A percentile compares a stretch with the other conserved stretches of the same genome.
Evolutionary conservation across 371 early-diverging fungal genomes (phyloP).

Genomic region (Apophysomyces elegans): DNA sequence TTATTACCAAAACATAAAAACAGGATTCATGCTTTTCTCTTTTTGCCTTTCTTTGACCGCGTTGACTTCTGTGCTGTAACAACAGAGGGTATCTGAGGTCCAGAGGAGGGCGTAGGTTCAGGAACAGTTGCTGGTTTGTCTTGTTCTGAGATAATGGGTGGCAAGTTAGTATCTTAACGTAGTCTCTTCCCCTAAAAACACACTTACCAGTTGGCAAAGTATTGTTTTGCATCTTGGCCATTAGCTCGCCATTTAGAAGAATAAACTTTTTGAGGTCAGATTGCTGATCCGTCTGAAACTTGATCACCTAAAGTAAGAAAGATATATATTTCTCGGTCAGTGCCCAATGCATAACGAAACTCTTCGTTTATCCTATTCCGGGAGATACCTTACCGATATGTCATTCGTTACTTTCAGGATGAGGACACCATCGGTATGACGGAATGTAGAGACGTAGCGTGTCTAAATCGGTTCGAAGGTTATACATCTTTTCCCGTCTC

Average conservation of each 20-base stretch:
- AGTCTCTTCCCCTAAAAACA: constrained; percentile 16
- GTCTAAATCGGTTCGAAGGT: constrained; percentile 42
- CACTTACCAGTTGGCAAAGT: constrained; percentile 9
- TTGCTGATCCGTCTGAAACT: constrained; percentile 75
- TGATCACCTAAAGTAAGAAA: constrained; percentile 42
- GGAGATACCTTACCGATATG: constrained; percentile 49
- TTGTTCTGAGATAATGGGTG: neutral
- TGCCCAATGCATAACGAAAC: neutral
- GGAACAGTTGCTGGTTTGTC: neutral
- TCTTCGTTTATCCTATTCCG: neutral
- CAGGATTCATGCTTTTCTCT: constrained; percentile 15
- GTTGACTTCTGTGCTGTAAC: constrained; percentile 12
- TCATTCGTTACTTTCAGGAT: constrained; percentile 78
- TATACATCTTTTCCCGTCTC: too few relatives aligned
- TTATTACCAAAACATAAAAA: too few relatives aligned
- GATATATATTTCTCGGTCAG: neutral
- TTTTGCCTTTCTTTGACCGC: constrained; percentile 25
- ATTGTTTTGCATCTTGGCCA: constrained; percentile 75
- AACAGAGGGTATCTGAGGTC: constrained; percentile 18
- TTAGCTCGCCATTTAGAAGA: constrained; percentile 62
- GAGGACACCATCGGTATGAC: constrained; percentile 73
- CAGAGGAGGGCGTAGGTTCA: constrained; percentile 15
- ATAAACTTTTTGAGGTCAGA: constrained; percentile 79
- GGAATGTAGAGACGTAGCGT: constrained; percentile 72
- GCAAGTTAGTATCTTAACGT: neutral